Conservation (phyloP, 305 asterid species). For the Fraxinus greggii region DNA sequence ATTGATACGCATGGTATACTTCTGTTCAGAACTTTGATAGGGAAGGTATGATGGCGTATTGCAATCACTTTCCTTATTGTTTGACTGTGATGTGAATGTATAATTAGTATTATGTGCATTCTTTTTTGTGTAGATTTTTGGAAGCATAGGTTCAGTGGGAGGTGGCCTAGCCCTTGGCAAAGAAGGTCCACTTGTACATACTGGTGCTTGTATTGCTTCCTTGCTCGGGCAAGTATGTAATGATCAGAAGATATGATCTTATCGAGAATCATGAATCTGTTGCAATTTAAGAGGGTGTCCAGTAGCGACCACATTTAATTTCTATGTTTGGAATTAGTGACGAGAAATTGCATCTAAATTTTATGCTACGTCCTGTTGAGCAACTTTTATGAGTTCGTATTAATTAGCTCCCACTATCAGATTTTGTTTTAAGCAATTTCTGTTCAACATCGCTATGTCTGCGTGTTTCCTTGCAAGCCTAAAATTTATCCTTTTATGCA, state of each 20-base stretch:
- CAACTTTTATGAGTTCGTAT: constrained; percentile 14
- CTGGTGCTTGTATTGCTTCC: constrained; percentile 99
- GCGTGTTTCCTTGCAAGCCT: not conserved
- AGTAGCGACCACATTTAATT: not conserved
- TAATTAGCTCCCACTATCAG: constrained; percentile 11
- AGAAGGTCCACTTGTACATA: constrained; percentile 99
- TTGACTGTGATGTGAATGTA: constrained; percentile 2
- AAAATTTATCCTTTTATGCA: constrained; percentile 20
- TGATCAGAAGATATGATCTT: constrained; percentile 10
- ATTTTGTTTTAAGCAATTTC: constrained; percentile 6
- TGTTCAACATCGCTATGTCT: constrained; percentile 12
- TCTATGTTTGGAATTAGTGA: constrained; percentile 11
- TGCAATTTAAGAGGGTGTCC: constrained; percentile 20
- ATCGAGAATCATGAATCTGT: constrained; percentile 10
- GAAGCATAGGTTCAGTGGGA: constrained; percentile 98
- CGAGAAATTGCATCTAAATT: not conserved
- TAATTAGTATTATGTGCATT: constrained; percentile 11
- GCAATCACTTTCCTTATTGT: constrained; percentile 13
- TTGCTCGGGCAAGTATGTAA: constrained; percentile 83
- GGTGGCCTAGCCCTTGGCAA: constrained; percentile 99
- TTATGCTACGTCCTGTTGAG: not conserved
- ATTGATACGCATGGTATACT: constrained; percentile 96
- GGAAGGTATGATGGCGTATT: constrained; percentile 61
- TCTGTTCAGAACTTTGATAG: constrained; percentile 87
- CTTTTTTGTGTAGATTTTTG: constrained; percentile 63